phyloP scores from a whole-genome alignment of 108 stramenopile genomes.

The Cyclotella sp. region DNA sequence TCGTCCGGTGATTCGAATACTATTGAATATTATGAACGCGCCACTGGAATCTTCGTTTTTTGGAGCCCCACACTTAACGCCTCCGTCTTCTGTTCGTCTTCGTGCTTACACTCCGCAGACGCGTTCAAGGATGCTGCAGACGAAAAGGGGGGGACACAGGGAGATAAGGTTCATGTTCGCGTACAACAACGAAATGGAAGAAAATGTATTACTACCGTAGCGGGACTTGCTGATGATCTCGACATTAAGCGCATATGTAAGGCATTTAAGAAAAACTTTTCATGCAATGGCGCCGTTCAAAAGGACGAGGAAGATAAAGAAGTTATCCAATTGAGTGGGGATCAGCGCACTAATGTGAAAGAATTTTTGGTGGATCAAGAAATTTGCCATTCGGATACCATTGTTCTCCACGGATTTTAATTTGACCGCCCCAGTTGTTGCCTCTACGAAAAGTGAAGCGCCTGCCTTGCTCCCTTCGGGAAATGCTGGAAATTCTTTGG shows the following conservation, averaged over 20 bases:
- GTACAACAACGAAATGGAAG: slow-evolving; percentile 98
- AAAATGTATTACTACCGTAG: slow-evolving; percentile 98
- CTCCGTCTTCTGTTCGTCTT: too few relatives aligned
- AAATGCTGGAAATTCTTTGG: not conserved
- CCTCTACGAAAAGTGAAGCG: not conserved
- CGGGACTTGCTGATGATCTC: slow-evolving; percentile 97
- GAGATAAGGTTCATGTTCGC: slow-evolving; percentile 97
- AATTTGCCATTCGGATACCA: slow-evolving; percentile 85
- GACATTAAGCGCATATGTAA: slow-evolving; percentile 98
- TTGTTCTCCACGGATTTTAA: slow-evolving; percentile 94
- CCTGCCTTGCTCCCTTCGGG: not conserved
- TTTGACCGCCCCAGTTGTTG: not conserved
- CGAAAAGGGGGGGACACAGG: slow-evolving; percentile 62
- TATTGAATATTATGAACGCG: not conserved
- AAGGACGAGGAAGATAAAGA: slow-evolving; percentile 94
- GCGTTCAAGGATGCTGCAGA: slow-evolving; percentile 90
- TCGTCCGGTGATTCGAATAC: not conserved
- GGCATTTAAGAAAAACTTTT: slow-evolving; percentile 99
- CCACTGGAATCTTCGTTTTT: not conserved
- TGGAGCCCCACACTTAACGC: not conserved
- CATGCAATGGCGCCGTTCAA: slow-evolving; percentile 97
- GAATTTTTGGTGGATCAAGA: slow-evolving; percentile 96
- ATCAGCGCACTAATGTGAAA: slow-evolving; percentile 97
- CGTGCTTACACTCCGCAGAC: slow-evolving; percentile 51
- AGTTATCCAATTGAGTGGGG: slow-evolving; percentile 97